phyloP scores from a whole-genome alignment of 495 filamentous ascomycete genomes.

The Penicillium robsamsonii region DNA sequence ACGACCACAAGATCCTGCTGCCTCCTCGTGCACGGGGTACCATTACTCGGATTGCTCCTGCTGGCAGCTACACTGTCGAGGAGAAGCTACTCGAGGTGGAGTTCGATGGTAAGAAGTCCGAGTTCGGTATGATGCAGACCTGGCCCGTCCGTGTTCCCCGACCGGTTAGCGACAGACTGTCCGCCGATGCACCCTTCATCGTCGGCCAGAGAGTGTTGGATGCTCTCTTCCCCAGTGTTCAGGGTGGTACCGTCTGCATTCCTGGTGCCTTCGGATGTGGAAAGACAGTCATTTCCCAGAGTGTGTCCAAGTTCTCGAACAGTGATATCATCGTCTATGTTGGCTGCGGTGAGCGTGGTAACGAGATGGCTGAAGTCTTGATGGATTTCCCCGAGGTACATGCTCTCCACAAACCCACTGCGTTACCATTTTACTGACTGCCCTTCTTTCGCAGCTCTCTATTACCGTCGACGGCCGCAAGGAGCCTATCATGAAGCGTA shows the following conservation, averaged over 20 bases:
- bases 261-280: constrained; percentile 98
- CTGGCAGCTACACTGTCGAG: constrained; percentile 90
- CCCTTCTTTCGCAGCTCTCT: constrained; percentile 56
- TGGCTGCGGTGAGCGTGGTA: constrained; percentile 96
- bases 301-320: constrained; percentile 99
- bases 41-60: constrained; percentile 83
- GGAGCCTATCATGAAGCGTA: constrained; percentile 99
- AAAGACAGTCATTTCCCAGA: constrained; percentile 98
- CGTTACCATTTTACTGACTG: background rate
- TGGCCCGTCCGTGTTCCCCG: constrained; percentile 99
- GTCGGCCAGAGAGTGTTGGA: constrained; percentile 97
- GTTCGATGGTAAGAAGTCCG: constrained; percentile 92
- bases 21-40: constrained; percentile 87
- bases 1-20: constrained; percentile 93
- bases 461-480: constrained; percentile 88
- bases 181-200: constrained; percentile 83
- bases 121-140: constrained; percentile 95
- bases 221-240: constrained; percentile 95
- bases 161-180: constrained; percentile 83
- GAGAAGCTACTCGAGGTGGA: constrained; percentile 95
- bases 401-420: background rate
- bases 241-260: constrained; percentile 96
- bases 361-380: constrained; percentile 99
- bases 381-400: constrained; percentile 94
- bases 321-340: constrained; percentile 99